Percentiles rank a stretch among this genome's conserved stretches.
Evolutionary conservation across 257 asterid genomes (phyloP).

Genomic region (Solanum sitiens): DNA sequence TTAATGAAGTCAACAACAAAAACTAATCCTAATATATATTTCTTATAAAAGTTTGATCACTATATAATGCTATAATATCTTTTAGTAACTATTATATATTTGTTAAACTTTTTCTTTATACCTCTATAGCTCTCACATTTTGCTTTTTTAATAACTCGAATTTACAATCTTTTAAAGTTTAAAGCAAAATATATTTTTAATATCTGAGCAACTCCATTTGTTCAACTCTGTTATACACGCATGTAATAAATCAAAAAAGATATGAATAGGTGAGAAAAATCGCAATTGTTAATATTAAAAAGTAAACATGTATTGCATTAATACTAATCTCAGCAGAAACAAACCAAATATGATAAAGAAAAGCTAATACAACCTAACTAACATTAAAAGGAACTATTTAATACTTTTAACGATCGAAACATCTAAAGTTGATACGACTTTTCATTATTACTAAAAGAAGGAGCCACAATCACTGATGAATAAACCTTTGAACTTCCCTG

Average conservation of each 20-base stretch:
- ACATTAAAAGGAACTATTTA: background rate
- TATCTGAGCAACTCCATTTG: background rate
- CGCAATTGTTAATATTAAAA: too few relatives aligned
- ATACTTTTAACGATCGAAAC: background rate
- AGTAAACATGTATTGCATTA: background rate
- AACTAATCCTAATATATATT: background rate
- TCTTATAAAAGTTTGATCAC: background rate
- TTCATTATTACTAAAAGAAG: constrained; percentile 19
- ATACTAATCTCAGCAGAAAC: background rate
- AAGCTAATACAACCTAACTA: background rate
- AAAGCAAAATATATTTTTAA: rapidly evolving
- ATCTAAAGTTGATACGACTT: background rate
- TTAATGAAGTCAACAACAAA: background rate
- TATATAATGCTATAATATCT: background rate
- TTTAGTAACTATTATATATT: background rate
- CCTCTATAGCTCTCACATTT: background rate
- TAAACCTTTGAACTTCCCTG: constrained; percentile 18
- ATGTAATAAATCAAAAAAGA: background rate
- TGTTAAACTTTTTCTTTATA: background rate
- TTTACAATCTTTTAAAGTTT: background rate
- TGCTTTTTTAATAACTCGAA: background rate
- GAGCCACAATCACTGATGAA: constrained; percentile 30
- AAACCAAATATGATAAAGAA: background rate
- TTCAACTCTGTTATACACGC: background rate
- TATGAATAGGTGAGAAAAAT: background rate